Base-by-base conservation (phyloP, 441 rosid species). In the Gossypium davidsonii region DNA sequence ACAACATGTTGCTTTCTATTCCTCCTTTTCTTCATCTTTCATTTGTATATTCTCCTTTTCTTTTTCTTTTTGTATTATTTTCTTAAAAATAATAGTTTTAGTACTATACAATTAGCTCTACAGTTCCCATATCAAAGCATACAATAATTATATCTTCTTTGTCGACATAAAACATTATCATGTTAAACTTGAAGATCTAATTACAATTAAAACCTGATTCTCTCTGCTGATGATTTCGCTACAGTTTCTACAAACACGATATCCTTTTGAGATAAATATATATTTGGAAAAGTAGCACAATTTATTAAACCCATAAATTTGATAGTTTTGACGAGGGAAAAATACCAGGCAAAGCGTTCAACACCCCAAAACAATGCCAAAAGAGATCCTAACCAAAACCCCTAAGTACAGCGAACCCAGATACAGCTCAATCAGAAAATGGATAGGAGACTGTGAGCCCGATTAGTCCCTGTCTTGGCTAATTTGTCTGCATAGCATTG, bases 61-160 rank as follows among this genome's bases (percentile, higher is more conserved):
- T 18, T 28, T 21, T 71, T 56, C 12, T 18, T 28, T 21, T 31
- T 31, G 34, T 31, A 31, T 31, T 31, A 31, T 31, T 31, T 28
- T 31, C 34, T 31, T 31, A 31, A 49, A 14, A 49, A 49, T n/a
- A 14, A 49, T 49, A 8, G 5, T 69, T 44, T n/a, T 46, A 34
- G 58, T 67, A 25, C 58, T 2, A 66, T 7, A 67, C 4, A 67
- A 25, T 74, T 61, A 39, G 17, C 67, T 73, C 26, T 78, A 74
- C 59, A 39, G 34, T 59, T 75, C 21, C 51, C 48, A 23, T 46
- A 49, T 57, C 18, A 10, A 9, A 21, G 56, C 28, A 63, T 39
- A 63, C 79, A 77, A 74, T 77, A n/a, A 78, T 72, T 75, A 55
- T 69, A 39, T 61, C 31, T 66, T 63, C 18, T 72, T 69, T 62